Evolutionary conservation across 169 alveolate genomes (phyloP).

Genomic region (Theileria sp.): DNA sequence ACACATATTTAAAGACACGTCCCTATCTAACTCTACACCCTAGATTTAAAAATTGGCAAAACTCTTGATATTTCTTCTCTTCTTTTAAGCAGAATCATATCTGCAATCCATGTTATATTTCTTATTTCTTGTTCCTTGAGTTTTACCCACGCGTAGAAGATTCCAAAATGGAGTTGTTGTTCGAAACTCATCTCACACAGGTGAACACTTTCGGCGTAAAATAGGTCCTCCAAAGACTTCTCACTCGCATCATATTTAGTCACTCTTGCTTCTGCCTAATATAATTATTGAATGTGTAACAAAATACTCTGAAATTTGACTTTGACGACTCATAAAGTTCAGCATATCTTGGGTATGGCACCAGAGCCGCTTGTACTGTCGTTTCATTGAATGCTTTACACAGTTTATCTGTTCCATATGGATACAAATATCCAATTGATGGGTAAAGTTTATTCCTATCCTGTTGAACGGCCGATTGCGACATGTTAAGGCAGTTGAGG

Average conservation of each 20-base stretch:
- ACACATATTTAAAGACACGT: not conserved
- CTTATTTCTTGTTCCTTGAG: slow-evolving; percentile 97
- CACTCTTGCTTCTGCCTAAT: slow-evolving; percentile 13
- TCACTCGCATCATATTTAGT: slow-evolving; percentile 55
- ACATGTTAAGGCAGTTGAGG: slow-evolving; percentile 71
- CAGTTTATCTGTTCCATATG: slow-evolving; percentile 87
- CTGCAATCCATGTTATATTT: slow-evolving; percentile 96
- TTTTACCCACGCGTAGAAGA: slow-evolving; percentile 96
- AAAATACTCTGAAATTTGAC: slow-evolving; percentile 67
- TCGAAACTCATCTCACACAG: slow-evolving; percentile 95
- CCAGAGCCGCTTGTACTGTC: slow-evolving; percentile 87
- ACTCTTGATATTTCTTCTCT: slow-evolving; percentile 83
- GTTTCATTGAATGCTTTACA: slow-evolving; percentile 88
- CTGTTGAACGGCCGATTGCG: slow-evolving; percentile 50
- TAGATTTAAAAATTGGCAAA: slow-evolving; percentile 77
- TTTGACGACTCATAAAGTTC: slow-evolving; percentile 85
- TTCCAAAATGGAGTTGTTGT: slow-evolving; percentile 93
- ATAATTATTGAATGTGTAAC: not conserved
- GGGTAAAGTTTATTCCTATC: slow-evolving; percentile 88
- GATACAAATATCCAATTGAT: slow-evolving; percentile 87
- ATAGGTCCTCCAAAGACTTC: slow-evolving; percentile 90
- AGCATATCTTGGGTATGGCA: slow-evolving; percentile 83
- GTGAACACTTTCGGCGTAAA: slow-evolving; percentile 91
- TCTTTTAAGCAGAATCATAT: slow-evolving; percentile 87
- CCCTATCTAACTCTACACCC: slow-evolving; percentile 17